These are phyloP conservation scores for Cystofilobasidium bisporidii DNA, from an alignment of 768 basidiomycete genomes.

Conservation along the genomic window DNA sequence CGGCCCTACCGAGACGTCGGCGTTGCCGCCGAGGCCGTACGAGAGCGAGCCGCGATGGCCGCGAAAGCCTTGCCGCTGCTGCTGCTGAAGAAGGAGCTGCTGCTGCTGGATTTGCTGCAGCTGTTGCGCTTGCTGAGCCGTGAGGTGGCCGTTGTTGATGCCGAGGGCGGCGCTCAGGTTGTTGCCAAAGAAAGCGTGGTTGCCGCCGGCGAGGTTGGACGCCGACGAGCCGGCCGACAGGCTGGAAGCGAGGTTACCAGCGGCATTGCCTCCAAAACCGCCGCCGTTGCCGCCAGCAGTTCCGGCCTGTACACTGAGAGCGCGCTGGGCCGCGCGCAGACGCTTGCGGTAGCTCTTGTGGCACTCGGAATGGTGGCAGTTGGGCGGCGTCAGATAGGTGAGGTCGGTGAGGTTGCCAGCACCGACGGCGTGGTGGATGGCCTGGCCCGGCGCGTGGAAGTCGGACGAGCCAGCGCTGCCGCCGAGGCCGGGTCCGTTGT, in stretches of 20 bases:
- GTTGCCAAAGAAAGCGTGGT: neutral
- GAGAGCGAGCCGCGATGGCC: slow-evolving; percentile 12
- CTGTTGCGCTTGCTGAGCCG: slow-evolving; percentile 16
- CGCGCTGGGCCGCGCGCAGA: slow-evolving; percentile 41
- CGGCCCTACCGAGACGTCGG: slow-evolving; percentile 36
- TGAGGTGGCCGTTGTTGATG: slow-evolving; percentile 14
- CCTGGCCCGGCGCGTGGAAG: slow-evolving; percentile 39
- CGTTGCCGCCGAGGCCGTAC: slow-evolving; percentile 25
- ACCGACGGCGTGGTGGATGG: slow-evolving; percentile 38
- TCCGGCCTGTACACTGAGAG: slow-evolving; percentile 25
- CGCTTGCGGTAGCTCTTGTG: slow-evolving; percentile 44
- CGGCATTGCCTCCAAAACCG: neutral
- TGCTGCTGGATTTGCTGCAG: slow-evolving; percentile 25
- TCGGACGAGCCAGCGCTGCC: slow-evolving; percentile 29
- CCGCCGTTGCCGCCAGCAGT: neutral
- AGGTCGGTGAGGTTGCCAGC: slow-evolving; percentile 41
- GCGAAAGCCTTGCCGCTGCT: slow-evolving; percentile 21
- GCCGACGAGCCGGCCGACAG: neutral
- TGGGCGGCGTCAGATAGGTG: slow-evolving; percentile 42
- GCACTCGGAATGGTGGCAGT: slow-evolving; percentile 45
- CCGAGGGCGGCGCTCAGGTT: neutral
- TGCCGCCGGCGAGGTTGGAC: neutral
- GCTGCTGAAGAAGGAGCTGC: slow-evolving; percentile 19
- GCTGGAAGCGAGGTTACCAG: neutral
- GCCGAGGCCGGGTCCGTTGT: slow-evolving; percentile 26